A percentile compares a stretch with the other conserved stretches of the same genome.
These are phyloP conservation scores for Microbotryomycetes sp. DNA, from an alignment of 1,284 basidiomycete species.

Conservation along the genomic window DNA sequence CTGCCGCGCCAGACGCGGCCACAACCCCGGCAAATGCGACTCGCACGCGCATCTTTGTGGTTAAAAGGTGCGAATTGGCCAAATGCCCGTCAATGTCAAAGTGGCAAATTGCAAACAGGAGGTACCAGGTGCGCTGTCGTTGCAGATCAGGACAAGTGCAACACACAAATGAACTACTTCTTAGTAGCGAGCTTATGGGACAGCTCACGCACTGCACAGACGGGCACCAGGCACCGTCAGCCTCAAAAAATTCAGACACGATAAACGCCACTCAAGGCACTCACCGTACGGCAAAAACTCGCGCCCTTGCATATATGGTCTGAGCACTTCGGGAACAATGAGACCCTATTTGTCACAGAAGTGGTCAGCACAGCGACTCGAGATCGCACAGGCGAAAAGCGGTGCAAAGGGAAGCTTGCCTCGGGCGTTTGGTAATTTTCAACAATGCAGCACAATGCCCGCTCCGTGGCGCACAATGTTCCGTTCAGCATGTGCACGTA, in stretches of 20 bases:
- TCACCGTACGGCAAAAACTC: slow-evolving; percentile 75
- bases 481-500: slow-evolving; percentile 98
- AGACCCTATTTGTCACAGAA: slow-evolving; percentile 55
- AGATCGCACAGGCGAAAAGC: not conserved
- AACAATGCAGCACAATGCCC: slow-evolving; percentile 92
- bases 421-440: slow-evolving; percentile 97
- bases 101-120: no score
- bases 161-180: no score
- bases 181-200: not conserved
- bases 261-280: not conserved
- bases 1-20: not conserved
- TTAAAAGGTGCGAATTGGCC: not conserved
- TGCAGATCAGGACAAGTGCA: no score
- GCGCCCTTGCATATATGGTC: slow-evolving; percentile 92
- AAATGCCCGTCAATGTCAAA: not conserved
- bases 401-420: slow-evolving; percentile 47
- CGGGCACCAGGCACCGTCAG: not conserved
- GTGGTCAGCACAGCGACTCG: no score
- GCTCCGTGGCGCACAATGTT: slow-evolving; percentile 92
- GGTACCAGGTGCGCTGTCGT: no score
- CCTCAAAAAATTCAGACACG: not conserved
- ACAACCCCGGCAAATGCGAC: not conserved
- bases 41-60: not conserved
- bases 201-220: not conserved
- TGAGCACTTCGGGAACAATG: slow-evolving; percentile 75